Percentiles rank a stretch among this genome's conserved stretches.
These are phyloP conservation scores for Monilinia laxa DNA, from an alignment of 2,329 filamentous ascomycete species.

Conservation along the genomic window DNA sequence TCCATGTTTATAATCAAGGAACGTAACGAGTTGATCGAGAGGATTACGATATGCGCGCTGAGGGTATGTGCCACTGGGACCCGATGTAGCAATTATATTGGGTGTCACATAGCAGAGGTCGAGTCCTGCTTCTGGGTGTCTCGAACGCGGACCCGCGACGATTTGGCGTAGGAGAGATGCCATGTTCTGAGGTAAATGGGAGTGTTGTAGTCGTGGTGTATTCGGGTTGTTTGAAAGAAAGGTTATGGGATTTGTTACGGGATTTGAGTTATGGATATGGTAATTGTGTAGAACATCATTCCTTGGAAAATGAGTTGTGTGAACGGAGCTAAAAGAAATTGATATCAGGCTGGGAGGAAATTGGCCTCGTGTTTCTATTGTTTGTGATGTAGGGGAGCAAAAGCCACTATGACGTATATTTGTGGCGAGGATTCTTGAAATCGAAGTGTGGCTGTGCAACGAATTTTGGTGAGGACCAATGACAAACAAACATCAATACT, in stretches of 20 bases:
- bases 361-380: not conserved
- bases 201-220: not conserved
- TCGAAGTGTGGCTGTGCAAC: conserved; percentile 1
- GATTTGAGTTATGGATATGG: not conserved
- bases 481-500: no score
- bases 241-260: not conserved
- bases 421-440: not conserved
- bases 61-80: conserved; percentile 85
- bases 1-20: conserved; percentile 82
- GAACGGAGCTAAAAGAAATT: not conserved
- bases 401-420: conserved; percentile 14
- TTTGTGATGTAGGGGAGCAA: not conserved
- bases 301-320: not conserved
- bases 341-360: conserved; percentile 12
- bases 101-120: conserved; percentile 96
- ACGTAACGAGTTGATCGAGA: conserved; percentile 80
- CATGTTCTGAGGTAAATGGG: conserved; percentile 46
- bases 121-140: conserved; percentile 82
- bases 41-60: conserved; percentile 93
- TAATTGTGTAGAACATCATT: conserved; percentile 7
- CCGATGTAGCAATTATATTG: conserved; percentile 70
- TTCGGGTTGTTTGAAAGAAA: not conserved
- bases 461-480: not conserved
- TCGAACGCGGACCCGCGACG: conserved; percentile 80
- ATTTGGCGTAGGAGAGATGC: conserved; percentile 83